Evolutionary conservation across 768 basidiomycete species (phyloP), one percentile per base, ranked within the genome.

Genomic region (Ramaria rubella): DNA sequence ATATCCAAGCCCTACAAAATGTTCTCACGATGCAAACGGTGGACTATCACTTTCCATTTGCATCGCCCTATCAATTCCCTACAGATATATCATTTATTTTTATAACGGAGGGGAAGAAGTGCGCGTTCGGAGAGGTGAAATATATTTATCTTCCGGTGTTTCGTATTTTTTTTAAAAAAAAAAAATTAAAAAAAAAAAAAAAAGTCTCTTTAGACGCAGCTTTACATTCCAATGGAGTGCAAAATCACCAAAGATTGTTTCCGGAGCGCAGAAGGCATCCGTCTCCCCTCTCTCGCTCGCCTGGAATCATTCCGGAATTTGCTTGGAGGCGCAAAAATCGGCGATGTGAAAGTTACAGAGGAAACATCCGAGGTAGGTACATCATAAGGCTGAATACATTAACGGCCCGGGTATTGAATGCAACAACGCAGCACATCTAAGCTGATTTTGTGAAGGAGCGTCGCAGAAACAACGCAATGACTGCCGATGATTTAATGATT

Each of bases 391-490:
- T n/a, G n/a, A n/a, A n/a, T n/a, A n/a, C n/a, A n/a, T n/a, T n/a
- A n/a, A n/a, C n/a, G n/a, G n/a, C n/a, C n/a, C n/a, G n/a, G n/a
- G n/a, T n/a, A n/a, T n/a, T n/a, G n/a, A n/a, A n/a, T n/a, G n/a
- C n/a, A n/a, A n/a, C n/a, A n/a, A n/a, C n/a, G n/a, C 51, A 91
- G 89, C 73, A 83, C 61, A 85, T 92, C 33, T 85, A 90, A 74
- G 77, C 84, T 5, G 86, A 90, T 55, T 92, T 91, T 64, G 86
- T 79, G 26, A 65, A 62, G 55, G 69, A 71, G 50, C 68, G 78
- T 49, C 73, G 74, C 64, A 64, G 68, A 40, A 64, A 74, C 53
- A 65, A 63, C 14, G 68, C 67, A 12, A 65, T 73, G 19, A 75
- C 79, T 23, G 70, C 82, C 0, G 82, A 90, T 21, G 81, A 87